phyloP scores from a whole-genome alignment of 2,329 filamentous ascomycete genomes.

The Nothopassalora personata region DNA sequence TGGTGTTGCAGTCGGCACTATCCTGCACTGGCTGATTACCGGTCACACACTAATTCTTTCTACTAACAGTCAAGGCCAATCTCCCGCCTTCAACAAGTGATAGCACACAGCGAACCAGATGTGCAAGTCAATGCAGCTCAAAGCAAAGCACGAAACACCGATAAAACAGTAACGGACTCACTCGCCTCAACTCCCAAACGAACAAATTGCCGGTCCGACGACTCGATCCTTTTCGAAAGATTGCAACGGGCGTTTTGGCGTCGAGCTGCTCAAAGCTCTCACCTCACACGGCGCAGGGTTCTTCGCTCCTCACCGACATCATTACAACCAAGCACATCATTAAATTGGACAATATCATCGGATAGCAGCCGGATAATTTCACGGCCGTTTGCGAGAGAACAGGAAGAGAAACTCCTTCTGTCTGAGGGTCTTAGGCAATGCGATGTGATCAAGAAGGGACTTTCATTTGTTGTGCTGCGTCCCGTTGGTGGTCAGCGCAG shows the following conservation, averaged over 20 bases:
- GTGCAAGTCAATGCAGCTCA: slow-evolving; percentile 8
- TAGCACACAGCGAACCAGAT: neutral
- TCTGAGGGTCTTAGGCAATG: neutral
- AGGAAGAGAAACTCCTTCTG: neutral
- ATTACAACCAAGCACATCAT: slow-evolving; percentile 5
- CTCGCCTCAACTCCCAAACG: neutral
- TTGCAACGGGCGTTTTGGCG: slow-evolving; percentile 1
- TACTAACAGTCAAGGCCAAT: slow-evolving; percentile 3
- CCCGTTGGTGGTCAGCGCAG: neutral
- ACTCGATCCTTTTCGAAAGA: slow-evolving; percentile 1
- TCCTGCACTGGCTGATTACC: neutral
- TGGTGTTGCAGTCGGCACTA: neutral
- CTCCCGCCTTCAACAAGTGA: slow-evolving; percentile 10
- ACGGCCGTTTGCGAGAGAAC: neutral
- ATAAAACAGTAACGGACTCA: slow-evolving; percentile 2
- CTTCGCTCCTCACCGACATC: slow-evolving; percentile 6
- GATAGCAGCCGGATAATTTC: slow-evolving; percentile 2
- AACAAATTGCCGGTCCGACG: slow-evolving; percentile 8
- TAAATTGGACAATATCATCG: slow-evolving; percentile 1
- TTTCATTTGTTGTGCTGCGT: neutral
- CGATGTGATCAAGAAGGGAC: slow-evolving; percentile 4
- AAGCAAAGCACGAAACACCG: neutral
- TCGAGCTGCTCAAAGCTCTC: slow-evolving; percentile 11
- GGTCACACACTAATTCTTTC: slow-evolving; percentile 3
- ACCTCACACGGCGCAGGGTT: slow-evolving; percentile 9